phyloP scores from a whole-genome alignment of 495 filamentous ascomycete genomes.

The Neurospora tetraspora region DNA sequence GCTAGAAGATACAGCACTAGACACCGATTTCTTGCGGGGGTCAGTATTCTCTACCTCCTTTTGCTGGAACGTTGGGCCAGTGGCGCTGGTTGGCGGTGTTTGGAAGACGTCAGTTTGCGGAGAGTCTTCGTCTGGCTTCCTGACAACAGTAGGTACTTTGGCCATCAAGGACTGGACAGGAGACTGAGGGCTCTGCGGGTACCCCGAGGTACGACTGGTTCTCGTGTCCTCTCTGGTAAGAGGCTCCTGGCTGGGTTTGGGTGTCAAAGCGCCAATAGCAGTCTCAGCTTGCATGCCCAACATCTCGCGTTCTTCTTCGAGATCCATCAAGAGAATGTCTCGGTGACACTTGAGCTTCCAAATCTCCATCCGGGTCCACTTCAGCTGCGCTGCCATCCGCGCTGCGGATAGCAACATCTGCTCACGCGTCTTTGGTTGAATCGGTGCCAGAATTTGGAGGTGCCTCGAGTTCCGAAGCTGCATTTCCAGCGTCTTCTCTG shows the following conservation, averaged over 20 bases:
- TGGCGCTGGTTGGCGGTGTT: slow-evolving; percentile 36
- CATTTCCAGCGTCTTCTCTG: slow-evolving; percentile 66
- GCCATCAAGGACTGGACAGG: slow-evolving; percentile 20
- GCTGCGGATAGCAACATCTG: slow-evolving; percentile 76
- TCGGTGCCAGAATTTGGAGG: slow-evolving; percentile 77
- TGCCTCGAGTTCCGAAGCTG: slow-evolving; percentile 89
- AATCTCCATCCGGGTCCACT: slow-evolving; percentile 87
- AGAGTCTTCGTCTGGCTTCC: slow-evolving; percentile 21
- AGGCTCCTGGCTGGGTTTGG: slow-evolving; percentile 11
- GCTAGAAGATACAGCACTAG: slow-evolving; percentile 30
- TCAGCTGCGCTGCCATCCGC: slow-evolving; percentile 76
- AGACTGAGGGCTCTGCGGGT: slow-evolving; percentile 24
- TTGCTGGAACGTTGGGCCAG: slow-evolving; percentile 36
- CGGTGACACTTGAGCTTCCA: slow-evolving; percentile 87
- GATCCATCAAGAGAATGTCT: slow-evolving; percentile 74
- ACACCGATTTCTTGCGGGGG: slow-evolving; percentile 31
- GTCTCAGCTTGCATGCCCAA: slow-evolving; percentile 24
- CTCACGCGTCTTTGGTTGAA: slow-evolving; percentile 78
- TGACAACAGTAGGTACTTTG: slow-evolving; percentile 17
- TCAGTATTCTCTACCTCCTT: slow-evolving; percentile 27
- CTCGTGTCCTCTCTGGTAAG: slow-evolving; percentile 20
- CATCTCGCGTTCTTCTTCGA: slow-evolving; percentile 60
- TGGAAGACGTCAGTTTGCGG: slow-evolving; percentile 34
- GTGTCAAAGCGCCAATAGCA: slow-evolving; percentile 4
- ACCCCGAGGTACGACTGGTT: slow-evolving; percentile 10